A percentile compares a stretch with the other conserved stretches of the same genome.
Conservation (phyloP, 2,329 filamentous ascomycete species). For the Xylariaceae sp. region DNA sequence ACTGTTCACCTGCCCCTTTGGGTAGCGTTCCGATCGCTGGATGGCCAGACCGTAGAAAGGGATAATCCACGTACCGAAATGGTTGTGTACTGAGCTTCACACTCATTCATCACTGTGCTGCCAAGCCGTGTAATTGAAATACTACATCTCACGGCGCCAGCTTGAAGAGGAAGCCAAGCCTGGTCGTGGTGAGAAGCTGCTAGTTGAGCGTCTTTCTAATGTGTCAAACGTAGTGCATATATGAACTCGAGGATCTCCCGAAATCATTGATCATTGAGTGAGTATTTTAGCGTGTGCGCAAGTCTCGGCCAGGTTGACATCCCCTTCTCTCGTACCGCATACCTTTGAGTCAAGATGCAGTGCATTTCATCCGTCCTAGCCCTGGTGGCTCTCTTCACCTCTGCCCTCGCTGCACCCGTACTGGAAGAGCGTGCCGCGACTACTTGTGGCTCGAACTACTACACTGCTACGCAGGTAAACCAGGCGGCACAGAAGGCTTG, state of each 20-base stretch:
- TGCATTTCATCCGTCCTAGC: constrained; percentile 30
- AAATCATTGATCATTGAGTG: background rate
- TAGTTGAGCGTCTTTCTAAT: background rate
- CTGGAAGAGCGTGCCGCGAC: constrained; percentile 50
- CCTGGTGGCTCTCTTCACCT: constrained; percentile 33
- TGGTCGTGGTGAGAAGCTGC: background rate
- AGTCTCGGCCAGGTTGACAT: too few species aligned
- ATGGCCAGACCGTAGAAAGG: constrained; percentile 8
- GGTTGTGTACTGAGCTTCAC: constrained; percentile 18
- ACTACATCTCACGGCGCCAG: constrained; percentile 19
- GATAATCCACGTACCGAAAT: constrained; percentile 32
- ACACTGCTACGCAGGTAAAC: constrained; percentile 55
- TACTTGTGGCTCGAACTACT: constrained; percentile 61
- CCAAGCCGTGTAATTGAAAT: constrained; percentile 9
- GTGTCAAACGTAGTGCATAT: constrained; percentile 3
- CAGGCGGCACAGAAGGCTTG: constrained; percentile 59
- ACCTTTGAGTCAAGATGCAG: constrained; percentile 33
- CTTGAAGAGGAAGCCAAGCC: constrained; percentile 19
- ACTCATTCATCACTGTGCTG: constrained; percentile 3
- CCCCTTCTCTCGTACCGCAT: background rate
- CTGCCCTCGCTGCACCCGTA: constrained; percentile 34
- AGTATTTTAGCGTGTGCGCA: background rate
- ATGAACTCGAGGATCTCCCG: constrained; percentile 6
- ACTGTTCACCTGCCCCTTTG: constrained; percentile 33
- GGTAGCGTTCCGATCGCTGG: constrained; percentile 14